phyloP scores from a whole-genome alignment of 805 yeast species.

The Dipodascus albidus region DNA sequence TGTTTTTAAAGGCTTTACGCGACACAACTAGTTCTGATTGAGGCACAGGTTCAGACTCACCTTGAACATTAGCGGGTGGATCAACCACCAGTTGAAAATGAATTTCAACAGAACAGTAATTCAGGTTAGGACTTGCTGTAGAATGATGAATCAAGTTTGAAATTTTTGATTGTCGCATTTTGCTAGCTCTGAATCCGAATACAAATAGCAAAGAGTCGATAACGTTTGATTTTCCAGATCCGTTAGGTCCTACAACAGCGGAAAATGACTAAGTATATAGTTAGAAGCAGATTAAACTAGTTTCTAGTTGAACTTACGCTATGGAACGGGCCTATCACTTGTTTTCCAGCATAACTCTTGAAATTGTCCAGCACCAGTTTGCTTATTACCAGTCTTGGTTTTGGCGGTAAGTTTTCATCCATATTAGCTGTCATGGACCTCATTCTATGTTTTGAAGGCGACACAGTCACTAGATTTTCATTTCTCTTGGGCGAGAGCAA shows the following conservation, averaged over 20 bases:
- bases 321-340: constrained; percentile 89
- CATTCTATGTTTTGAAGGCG: background rate
- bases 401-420: background rate
- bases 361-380: constrained; percentile 70
- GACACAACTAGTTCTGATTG: constrained; percentile 56
- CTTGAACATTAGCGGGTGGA: constrained; percentile 26
- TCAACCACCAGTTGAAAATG: constrained; percentile 74
- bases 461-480: background rate
- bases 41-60: constrained; percentile 35
- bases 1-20: constrained; percentile 68
- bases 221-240: constrained; percentile 95
- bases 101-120: constrained; percentile 82
- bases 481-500: background rate
- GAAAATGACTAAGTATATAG: constrained; percentile 54
- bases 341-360: constrained; percentile 92
- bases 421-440: background rate
- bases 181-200: constrained; percentile 91
- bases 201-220: constrained; percentile 94
- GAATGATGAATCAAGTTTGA: constrained; percentile 90
- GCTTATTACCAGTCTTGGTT: constrained; percentile 55
- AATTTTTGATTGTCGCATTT: constrained; percentile 93
- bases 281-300: background rate
- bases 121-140: constrained; percentile 51
- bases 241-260: constrained; percentile 98
- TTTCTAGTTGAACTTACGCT: constrained; percentile 17